Evolutionary conservation across 768 basidiomycete genomes (phyloP).

Genomic region (Lentinula lateritia): DNA sequence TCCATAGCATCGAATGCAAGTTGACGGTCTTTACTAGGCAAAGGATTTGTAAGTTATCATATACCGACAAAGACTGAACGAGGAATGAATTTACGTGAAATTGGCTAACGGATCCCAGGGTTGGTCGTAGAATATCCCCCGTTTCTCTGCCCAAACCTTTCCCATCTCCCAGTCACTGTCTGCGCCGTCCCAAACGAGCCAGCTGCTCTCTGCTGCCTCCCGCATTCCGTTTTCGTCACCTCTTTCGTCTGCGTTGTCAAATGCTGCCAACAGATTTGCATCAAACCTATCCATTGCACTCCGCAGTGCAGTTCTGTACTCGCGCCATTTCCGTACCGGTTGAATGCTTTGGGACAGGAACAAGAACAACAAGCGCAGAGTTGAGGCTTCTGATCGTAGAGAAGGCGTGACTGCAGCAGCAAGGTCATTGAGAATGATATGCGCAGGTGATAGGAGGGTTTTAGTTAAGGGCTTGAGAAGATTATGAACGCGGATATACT

Average conservation of each 20-base stretch:
- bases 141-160: conserved; percentile 92
- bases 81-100: conserved; percentile 49
- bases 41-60: conserved; percentile 2
- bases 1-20: conserved; percentile 95
- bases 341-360: conserved; percentile 71
- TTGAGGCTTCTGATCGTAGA: conserved; percentile 55
- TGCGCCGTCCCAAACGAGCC: conserved; percentile 68
- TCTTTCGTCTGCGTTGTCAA: conserved; percentile 78
- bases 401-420: conserved; percentile 36
- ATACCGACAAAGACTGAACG: conserved; percentile 2
- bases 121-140: conserved; percentile 88
- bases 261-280: conserved; percentile 76
- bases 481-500: conserved; percentile 61
- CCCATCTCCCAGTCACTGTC: conserved; percentile 83
- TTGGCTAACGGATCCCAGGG: conserved; percentile 82
- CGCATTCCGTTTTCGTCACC: conserved; percentile 74
- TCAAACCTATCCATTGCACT: conserved; percentile 87
- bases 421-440: conserved; percentile 59
- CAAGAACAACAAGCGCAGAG: conserved; percentile 63
- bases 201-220: conserved; percentile 77
- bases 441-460: conserved; percentile 57
- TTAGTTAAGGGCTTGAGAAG: conserved; percentile 57
- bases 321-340: conserved; percentile 65
- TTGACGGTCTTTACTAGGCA: conserved; percentile 40
- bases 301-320: conserved; percentile 59